Conservation (phyloP, 2,329 filamentous ascomycete genomes). For the Phaeosphaeria sp. region DNA sequence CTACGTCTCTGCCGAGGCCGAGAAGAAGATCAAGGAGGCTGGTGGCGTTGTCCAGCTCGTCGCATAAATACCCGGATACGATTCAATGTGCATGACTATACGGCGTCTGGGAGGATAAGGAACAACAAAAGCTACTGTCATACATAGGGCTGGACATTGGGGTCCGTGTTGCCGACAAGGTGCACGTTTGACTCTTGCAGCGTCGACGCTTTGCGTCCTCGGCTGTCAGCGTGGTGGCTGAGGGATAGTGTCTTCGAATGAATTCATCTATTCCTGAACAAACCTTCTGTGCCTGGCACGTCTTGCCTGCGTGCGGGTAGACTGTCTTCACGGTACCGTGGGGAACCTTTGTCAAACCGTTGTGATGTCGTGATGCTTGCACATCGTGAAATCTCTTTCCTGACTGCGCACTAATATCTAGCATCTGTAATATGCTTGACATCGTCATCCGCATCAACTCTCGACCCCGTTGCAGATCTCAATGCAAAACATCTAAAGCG, state of each 20-base stretch:
- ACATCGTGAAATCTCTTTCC: neutral
- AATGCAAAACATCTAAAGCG: too few species aligned
- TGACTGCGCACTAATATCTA: too few species aligned
- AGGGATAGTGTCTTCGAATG: conserved; percentile 55
- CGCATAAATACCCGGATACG: conserved; percentile 65
- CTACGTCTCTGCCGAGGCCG: conserved; percentile 94
- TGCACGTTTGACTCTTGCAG: conserved; percentile 42
- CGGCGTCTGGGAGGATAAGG: conserved; percentile 35
- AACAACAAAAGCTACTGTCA: conserved; percentile 21
- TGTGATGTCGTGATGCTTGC: conserved; percentile 8
- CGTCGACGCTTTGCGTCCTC: conserved; percentile 2
- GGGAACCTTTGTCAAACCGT: neutral
- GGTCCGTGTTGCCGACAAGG: conserved; percentile 33
- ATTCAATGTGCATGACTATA: conserved; percentile 28
- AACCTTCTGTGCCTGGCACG: conserved; percentile 42
- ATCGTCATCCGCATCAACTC: too few species aligned
- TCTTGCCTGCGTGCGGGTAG: conserved; percentile 3
- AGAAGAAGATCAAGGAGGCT: conserved; percentile 98
- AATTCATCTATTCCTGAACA: conserved; percentile 60
- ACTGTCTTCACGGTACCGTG: conserved; percentile 1
- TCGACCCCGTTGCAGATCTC: too few species aligned
- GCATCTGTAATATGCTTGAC: too few species aligned
- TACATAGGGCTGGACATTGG: conserved; percentile 31
- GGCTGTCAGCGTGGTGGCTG: conserved; percentile 59
- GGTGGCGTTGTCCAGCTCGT: conserved; percentile 96